A percentile compares a stretch with the other conserved stretches of the same genome.
Evolutionary conservation across 2,329 filamentous ascomycete genomes (phyloP).

Genomic region (Aschersonia sp.): DNA sequence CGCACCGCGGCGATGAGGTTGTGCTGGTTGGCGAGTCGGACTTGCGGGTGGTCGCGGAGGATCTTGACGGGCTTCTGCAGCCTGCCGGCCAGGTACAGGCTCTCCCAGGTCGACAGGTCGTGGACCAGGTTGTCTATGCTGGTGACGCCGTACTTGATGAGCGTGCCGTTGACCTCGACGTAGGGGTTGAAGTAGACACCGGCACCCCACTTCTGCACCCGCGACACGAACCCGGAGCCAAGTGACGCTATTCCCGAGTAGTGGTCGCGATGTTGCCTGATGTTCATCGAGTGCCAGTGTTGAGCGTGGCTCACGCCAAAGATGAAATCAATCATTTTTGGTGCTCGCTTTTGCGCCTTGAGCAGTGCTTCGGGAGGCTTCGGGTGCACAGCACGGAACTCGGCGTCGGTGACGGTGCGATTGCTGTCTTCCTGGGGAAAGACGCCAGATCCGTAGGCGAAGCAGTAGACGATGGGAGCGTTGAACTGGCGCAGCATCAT

Average conservation of each 20-base stretch:
- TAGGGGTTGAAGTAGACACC: conserved; percentile 98
- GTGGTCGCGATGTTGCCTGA: conserved; percentile 77
- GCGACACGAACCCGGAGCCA: conserved; percentile 72
- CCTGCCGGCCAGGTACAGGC: conserved; percentile 87
- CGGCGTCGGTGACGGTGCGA: conserved; percentile 36
- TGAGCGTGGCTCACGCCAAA: conserved; percentile 89
- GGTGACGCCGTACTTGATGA: conserved; percentile 97
- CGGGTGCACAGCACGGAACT: conserved; percentile 57
- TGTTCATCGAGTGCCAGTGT: conserved; percentile 92
- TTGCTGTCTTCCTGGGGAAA: conserved; percentile 61
- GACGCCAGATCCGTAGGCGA: conserved; percentile 93
- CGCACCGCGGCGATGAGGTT: conserved; percentile 87
- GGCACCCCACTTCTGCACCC: conserved; percentile 82
- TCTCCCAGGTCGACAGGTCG: conserved; percentile 85
- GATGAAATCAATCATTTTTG: conserved; percentile 98
- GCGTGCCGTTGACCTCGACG: conserved; percentile 81
- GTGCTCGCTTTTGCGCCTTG: conserved; percentile 72
- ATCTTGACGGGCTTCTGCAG: conserved; percentile 98
- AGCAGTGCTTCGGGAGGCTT: conserved; percentile 67
- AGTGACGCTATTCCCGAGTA: conserved; percentile 77
- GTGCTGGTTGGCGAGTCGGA: conserved; percentile 88
- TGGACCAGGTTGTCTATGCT: conserved; percentile 79
- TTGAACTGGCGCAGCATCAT: conserved; percentile 83
- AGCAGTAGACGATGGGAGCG: conserved; percentile 88
- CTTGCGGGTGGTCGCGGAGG: conserved; percentile 78